Evolutionary conservation across 805 yeast genomes (phyloP).

Genomic region (Cyberlindnera mississippiensis): DNA sequence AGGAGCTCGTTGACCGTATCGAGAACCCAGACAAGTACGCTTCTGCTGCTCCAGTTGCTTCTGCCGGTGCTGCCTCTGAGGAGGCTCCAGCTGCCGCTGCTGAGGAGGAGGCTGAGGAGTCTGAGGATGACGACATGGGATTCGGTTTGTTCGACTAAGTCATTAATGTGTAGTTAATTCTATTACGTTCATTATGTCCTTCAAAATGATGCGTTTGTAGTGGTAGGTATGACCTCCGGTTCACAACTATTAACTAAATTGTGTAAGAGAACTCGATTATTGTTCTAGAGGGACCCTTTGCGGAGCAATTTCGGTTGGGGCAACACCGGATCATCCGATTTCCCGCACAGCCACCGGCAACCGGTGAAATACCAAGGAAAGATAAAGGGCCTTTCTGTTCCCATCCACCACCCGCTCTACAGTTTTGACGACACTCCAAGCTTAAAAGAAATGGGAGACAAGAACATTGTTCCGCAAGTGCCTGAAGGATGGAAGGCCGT

Average conservation of each 20-base stretch:
- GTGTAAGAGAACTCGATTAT: too few relatives aligned
- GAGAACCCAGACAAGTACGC: conserved; percentile 99
- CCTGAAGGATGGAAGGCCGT: conserved; percentile 74
- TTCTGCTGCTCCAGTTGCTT: conserved; percentile 97
- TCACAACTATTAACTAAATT: too few relatives aligned
- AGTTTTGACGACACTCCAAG: too few relatives aligned
- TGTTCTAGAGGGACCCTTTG: background rate
- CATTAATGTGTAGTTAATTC: conserved; percentile 14
- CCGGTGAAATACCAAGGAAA: background rate
- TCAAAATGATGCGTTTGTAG: background rate
- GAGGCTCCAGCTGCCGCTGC: conserved; percentile 75
- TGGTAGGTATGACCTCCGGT: too few relatives aligned
- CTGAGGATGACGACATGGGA: conserved; percentile 83
- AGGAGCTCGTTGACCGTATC: conserved; percentile 97
- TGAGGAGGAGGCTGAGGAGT: conserved; percentile 63
- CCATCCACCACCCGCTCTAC: too few relatives aligned
- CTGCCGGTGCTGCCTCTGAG: conserved; percentile 72
- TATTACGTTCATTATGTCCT: background rate
- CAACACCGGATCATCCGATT: background rate
- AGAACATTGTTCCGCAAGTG: conserved; percentile 41
- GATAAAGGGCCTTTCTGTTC: too few relatives aligned
- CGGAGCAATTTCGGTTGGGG: background rate
- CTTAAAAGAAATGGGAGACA: conserved; percentile 3
- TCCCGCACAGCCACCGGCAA: background rate
- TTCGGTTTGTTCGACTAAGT: conserved; percentile 97